Evolutionary conservation across 192 early-diverging fungal species (phyloP).

Genomic region (Umbelopsis isabellina): DNA sequence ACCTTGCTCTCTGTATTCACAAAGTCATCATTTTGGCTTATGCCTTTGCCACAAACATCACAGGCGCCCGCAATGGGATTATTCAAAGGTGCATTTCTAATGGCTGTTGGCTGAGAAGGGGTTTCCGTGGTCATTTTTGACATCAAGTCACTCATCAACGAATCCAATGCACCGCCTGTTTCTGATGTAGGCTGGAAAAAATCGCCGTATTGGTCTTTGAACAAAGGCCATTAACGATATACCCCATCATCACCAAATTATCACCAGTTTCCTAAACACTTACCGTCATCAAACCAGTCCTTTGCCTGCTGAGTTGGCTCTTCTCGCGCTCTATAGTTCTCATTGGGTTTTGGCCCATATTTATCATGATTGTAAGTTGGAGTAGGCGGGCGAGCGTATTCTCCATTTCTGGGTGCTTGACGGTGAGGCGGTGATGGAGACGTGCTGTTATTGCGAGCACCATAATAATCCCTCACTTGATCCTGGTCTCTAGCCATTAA

Average conservation of each 20-base stretch:
- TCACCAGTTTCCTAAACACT: neutral
- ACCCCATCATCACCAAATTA: neutral
- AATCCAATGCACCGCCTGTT: constrained; percentile 32
- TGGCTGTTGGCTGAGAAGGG: neutral
- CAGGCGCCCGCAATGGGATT: neutral
- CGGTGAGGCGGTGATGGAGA: constrained; percentile 15
- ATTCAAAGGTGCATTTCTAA: neutral
- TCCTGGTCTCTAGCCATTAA: neutral
- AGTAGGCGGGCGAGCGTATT: neutral
- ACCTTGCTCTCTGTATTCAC: constrained; percentile 27
- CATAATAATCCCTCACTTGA: neutral
- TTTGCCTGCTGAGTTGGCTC: neutral
- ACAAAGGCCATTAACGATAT: neutral
- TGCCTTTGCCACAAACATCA: constrained; percentile 27
- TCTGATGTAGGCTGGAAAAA: constrained; percentile 1
- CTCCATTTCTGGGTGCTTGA: neutral
- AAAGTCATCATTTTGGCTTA: constrained; percentile 35
- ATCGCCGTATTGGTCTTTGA: constrained; percentile 3
- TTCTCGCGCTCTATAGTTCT: neutral
- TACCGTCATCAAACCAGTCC: constrained; percentile 10
- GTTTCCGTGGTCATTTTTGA: constrained; percentile 33
- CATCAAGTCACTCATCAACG: constrained; percentile 37
- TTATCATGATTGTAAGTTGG: neutral
- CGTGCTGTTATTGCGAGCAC: constrained; percentile 12
- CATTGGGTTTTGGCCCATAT: neutral